Evolutionary conservation across 805 yeast species (phyloP), one percentile per base, ranked within the genome.

Genomic region (Lipomyces sp.): DNA sequence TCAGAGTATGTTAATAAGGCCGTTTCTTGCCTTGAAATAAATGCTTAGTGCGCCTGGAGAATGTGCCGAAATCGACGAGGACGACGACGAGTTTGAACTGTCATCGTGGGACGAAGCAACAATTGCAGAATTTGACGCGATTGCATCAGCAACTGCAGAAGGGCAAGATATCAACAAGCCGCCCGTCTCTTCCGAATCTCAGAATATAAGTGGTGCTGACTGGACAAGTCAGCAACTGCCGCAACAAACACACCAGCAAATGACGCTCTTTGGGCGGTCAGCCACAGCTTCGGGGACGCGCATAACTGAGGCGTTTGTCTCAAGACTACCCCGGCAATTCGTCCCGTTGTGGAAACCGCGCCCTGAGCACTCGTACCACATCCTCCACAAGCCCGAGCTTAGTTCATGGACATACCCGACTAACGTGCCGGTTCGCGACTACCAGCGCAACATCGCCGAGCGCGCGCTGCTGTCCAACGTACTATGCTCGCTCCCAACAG

Each of bases 401-500:
- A 46, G 59, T 1, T 70, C 79, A 0, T 86, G 82, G 62, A 70
- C 87, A 0, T 93, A 95, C 65, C 98, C 99, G 0, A 81, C 88
- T 0, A 91, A 93, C 62, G 79, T 79, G 57, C 85, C 86, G 53
- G 74, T 84, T 0, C 78, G 99, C 64, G 95, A 88, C 53, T 93
- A 95, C 65, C 99, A 93, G 69, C 81, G 75, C 63, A 82, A 83
- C 58, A 89, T 93, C 48, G 87, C 89, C 2, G 72, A 74, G 40
- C 77, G 80, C 50, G 83, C 96, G 0, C 70, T 93, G 33, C 81
- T 78, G 61, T 74, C 81, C 55, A 93, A 93, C 63, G 65, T 84
- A 2, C 71, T 93, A 22, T 91, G 95, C 64, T 95, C 97, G 0
- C 78, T 93, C 14, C 99, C 99, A 0, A 93, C 99, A 0, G 99